These are phyloP conservation scores for Anthostomella pinea DNA, from an alignment of 2,329 filamentous ascomycete genomes.

Conservation along the genomic window DNA sequence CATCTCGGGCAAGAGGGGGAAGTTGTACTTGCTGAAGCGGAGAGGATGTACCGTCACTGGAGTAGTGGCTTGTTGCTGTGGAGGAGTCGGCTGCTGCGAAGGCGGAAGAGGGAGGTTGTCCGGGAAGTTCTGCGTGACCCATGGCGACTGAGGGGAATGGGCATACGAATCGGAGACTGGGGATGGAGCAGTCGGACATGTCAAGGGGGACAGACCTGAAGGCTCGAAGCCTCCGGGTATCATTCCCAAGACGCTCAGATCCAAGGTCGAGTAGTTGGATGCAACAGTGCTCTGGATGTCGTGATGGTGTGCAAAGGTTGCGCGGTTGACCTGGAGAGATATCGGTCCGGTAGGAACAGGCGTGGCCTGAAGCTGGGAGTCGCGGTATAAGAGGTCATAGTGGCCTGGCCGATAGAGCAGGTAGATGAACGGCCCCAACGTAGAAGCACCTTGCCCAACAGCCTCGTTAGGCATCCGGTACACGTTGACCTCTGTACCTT, in stretches of 20 bases:
- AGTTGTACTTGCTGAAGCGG: conserved; percentile 57
- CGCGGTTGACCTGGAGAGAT: conserved; percentile 53
- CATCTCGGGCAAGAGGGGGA: conserved; percentile 31
- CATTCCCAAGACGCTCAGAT: conserved; percentile 44
- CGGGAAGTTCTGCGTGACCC: conserved; percentile 35
- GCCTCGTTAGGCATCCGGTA: conserved; percentile 61
- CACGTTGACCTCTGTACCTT: conserved; percentile 71
- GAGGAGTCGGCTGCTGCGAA: conserved; percentile 32
- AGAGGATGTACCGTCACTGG: conserved; percentile 36
- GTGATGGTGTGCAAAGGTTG: conserved; percentile 45
- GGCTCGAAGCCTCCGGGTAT: conserved; percentile 45
- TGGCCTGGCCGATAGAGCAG: conserved; percentile 72
- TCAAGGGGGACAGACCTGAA: conserved; percentile 24
- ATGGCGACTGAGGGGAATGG: conserved; percentile 36
- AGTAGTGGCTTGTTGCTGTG: conserved; percentile 26
- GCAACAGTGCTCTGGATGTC: conserved; percentile 40
- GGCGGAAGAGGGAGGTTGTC: conserved; percentile 27
- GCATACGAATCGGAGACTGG: conserved; percentile 31
- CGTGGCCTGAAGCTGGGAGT: conserved; percentile 24
- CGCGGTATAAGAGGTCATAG: conserved; percentile 86
- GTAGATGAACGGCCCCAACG: conserved; percentile 52
- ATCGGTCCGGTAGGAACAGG: conserved; percentile 28
- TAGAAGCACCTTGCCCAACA: conserved; percentile 41
- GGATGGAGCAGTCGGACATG: conserved; percentile 33
- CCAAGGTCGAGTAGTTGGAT: conserved; percentile 39